Evolutionary conservation across 805 yeast species (phyloP), one percentile per base, ranked within the genome.

Genomic region (Yarrowia porcina): DNA sequence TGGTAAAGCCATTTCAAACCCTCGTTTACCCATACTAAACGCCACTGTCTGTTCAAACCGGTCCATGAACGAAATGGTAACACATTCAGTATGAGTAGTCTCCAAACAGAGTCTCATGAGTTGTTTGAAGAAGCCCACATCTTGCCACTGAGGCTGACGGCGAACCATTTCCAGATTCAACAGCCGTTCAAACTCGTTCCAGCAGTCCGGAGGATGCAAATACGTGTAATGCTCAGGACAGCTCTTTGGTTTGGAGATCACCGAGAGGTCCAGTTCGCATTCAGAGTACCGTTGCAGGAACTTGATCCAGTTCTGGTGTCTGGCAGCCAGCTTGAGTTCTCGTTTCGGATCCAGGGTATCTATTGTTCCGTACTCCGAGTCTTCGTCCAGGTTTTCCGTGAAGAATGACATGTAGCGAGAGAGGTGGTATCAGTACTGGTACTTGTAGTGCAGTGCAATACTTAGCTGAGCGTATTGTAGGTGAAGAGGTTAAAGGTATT

Each of bases 151-250:
- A 1, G 56, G 41, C 7, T 49, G 56, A 3, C 56, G 27, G 2
- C 56, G 28, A 2, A 49, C 56, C 56, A 49, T 49, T 10, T 49
- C 56, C 30, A 49, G 56, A 30, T 49, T 49, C 39, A 49, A 5
- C 20, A 49, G 39, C 11, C 56, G 56, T 18, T 49, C 56, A 49
- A 49, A 49, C 56, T 49, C 56, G 56, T 49, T 49, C 56, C 56
- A 49, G 56, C 56, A 49, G 56, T 49, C 56, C 21, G 56, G 56
- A 15, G 56, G 39, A 4, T 13, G 15, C 30, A 49, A 18, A 10
- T 32, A 49, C 10, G 28, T 9, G 21, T 15, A 32, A 5, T 49
- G 20, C 11, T 2, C n/a, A 4, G 56, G 56, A 5, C 39, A 49
- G 30, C 56, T 32, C 3, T 49, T 32, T 13, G 56, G 56, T 17